Conservation (phyloP, 2,329 filamentous ascomycete genomes). For the Trichoderma semiorbis region DNA sequence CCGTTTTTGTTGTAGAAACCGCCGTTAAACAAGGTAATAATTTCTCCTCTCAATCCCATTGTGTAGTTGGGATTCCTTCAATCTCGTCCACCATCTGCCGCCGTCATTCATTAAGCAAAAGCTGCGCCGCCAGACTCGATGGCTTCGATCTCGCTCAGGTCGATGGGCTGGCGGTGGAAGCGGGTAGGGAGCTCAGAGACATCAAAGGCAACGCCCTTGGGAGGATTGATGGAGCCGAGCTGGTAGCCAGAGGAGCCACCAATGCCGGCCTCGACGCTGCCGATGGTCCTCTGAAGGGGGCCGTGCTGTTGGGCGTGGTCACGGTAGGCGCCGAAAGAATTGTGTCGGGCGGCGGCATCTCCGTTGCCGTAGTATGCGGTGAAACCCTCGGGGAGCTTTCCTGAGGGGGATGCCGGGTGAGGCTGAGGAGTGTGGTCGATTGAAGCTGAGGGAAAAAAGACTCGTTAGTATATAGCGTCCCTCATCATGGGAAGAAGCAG, state of each 20-base stretch:
- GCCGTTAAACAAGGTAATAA: background rate
- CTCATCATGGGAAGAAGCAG: background rate
- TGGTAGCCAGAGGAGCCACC: constrained; percentile 65
- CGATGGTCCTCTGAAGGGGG: constrained; percentile 61
- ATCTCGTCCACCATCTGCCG: background rate
- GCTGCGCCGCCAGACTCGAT: constrained; percentile 88
- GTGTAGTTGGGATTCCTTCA: background rate
- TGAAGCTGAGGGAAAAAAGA: constrained; percentile 42
- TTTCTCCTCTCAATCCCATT: background rate
- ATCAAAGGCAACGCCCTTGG: constrained; percentile 79
- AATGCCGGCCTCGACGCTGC: constrained; percentile 40
- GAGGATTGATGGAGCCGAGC: constrained; percentile 69
- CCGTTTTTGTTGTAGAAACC: constrained; percentile 9
- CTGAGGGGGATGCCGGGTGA: constrained; percentile 68
- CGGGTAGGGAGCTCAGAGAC: constrained; percentile 79
- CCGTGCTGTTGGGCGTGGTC: constrained; percentile 76
- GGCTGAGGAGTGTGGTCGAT: constrained; percentile 70
- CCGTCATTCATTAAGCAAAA: constrained; percentile 39
- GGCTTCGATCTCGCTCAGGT: constrained; percentile 84
- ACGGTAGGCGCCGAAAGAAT: constrained; percentile 72
- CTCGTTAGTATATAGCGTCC: constrained; percentile 22
- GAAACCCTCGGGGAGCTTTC: constrained; percentile 58
- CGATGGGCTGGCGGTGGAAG: constrained; percentile 74
- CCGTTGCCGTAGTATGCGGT: constrained; percentile 31
- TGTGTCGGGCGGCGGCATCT: constrained; percentile 38